Evolutionary conservation across 495 filamentous ascomycete genomes (phyloP).

Genomic region (Penicillium steckii): DNA sequence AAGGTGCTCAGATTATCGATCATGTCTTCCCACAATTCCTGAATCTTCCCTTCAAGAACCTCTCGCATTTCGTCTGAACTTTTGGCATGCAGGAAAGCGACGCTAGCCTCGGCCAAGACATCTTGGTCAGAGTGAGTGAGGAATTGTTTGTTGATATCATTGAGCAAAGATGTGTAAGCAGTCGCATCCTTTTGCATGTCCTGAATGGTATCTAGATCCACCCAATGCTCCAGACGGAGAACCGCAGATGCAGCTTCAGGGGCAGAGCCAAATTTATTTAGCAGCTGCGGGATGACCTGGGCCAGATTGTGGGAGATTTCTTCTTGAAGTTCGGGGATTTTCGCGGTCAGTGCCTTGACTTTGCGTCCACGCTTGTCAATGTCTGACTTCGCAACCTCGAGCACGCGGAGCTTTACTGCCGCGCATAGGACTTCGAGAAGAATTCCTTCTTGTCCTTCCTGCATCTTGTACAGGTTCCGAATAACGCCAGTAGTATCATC

Average conservation of each 20-base stretch:
- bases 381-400: constrained; percentile 56
- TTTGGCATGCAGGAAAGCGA: constrained; percentile 80
- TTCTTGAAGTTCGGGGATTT: constrained; percentile 65
- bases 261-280: constrained; percentile 90
- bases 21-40: constrained; percentile 80
- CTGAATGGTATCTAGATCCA: constrained; percentile 86
- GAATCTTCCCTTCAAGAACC: constrained; percentile 73
- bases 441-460: constrained; percentile 76
- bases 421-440: constrained; percentile 84
- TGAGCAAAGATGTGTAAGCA: constrained; percentile 76
- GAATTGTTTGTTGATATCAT: constrained; percentile 93
- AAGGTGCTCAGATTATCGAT: constrained; percentile 67
- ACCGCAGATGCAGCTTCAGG: constrained; percentile 82
- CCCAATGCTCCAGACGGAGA: constrained; percentile 78
- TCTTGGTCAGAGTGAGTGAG: constrained; percentile 80
- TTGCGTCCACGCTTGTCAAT: constrained; percentile 59
- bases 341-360: constrained; percentile 59
- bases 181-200: constrained; percentile 84
- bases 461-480: constrained; percentile 65
- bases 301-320: constrained; percentile 73
- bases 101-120: constrained; percentile 80
- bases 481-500: constrained; percentile 55
- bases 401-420: constrained; percentile 66
- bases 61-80: constrained; percentile 86
- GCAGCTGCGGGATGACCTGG: constrained; percentile 72